Conservation (phyloP, 306 rosid species). For the Mucuna pruriens region DNA sequence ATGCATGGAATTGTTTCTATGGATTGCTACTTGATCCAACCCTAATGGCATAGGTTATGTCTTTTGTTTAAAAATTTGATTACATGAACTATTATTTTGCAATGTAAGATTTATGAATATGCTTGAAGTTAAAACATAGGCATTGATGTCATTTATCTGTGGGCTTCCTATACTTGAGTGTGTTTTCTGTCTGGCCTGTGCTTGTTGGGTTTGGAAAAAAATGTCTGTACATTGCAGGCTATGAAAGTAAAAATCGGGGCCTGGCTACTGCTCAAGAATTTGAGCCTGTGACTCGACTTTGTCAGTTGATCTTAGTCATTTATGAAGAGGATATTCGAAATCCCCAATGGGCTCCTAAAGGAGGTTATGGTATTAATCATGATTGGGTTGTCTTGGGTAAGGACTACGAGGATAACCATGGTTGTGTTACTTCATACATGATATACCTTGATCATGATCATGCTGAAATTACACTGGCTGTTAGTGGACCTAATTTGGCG, state of each 20-base stretch:
- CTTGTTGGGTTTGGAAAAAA: constrained; percentile 93
- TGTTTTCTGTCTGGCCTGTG: constrained; percentile 85
- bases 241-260: constrained; percentile 93
- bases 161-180: constrained; percentile 90
- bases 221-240: constrained; percentile 88
- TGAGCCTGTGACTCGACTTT: constrained; percentile 82
- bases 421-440: constrained; percentile 81
- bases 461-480: constrained; percentile 73
- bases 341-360: constrained; percentile 88
- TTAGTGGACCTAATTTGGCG: constrained; percentile 87
- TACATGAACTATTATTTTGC: constrained; percentile 20
- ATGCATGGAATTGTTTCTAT: constrained; percentile 3
- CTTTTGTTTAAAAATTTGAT: neutral
- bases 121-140: constrained; percentile 44
- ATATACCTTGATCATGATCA: constrained; percentile 87
- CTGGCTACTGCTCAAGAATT: constrained; percentile 82
- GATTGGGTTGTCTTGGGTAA: constrained; percentile 77
- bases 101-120: constrained; percentile 31
- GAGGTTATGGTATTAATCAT: constrained; percentile 87
- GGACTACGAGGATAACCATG: constrained; percentile 62
- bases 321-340: constrained; percentile 81
- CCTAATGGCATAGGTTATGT: constrained; percentile 26
- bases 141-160: constrained; percentile 81
- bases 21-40: constrained; percentile 24
- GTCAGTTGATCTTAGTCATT: constrained; percentile 72